A percentile compares a stretch with the other conserved stretches of the same genome.
Conservation (phyloP, 208 protist genomes). For the Crithidia fasciculata region DNA sequence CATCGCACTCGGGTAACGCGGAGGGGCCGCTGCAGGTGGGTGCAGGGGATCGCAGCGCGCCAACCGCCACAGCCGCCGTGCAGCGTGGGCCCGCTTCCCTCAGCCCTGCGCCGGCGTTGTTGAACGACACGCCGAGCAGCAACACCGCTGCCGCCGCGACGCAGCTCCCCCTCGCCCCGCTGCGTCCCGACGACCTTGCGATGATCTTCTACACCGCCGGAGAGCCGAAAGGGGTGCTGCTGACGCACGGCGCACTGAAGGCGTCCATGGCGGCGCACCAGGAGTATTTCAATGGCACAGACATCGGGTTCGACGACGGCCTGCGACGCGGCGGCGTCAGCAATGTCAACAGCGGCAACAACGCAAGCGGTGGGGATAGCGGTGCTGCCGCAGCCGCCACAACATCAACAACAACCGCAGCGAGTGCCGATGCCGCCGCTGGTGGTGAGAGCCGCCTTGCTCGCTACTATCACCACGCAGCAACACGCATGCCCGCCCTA, state of each 20-base stretch:
- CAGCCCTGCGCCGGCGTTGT: not conserved
- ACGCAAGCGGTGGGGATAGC: not conserved
- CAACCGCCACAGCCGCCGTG: too few relatives aligned
- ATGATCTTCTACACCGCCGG: conserved; percentile 87
- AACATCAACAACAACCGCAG: not conserved
- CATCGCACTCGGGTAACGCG: not conserved
- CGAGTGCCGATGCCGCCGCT: not conserved
- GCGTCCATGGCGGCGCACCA: conserved; percentile 45
- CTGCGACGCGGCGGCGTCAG: not conserved
- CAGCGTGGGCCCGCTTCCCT: not conserved
- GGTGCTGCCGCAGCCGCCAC: too few relatives aligned
- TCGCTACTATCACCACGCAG: conserved; percentile 7
- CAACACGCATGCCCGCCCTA: conserved; percentile 28
- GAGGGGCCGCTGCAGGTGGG: not conserved
- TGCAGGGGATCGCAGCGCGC: too few relatives aligned
- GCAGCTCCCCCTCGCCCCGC: conserved; percentile 21
- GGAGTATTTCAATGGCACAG: conserved; percentile 37
- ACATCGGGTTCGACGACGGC: conserved; percentile 23
- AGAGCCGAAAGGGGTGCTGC: conserved; percentile 80
- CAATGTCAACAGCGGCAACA: not conserved
- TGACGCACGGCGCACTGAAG: conserved; percentile 71
- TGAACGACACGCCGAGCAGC: not conserved
- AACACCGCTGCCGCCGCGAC: not conserved
- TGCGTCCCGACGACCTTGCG: conserved; percentile 53
- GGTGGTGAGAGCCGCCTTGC: conserved; percentile 8